Base-by-base conservation (phyloP, 352 stramenopile genomes). In the Blastocystis sp. region DNA sequence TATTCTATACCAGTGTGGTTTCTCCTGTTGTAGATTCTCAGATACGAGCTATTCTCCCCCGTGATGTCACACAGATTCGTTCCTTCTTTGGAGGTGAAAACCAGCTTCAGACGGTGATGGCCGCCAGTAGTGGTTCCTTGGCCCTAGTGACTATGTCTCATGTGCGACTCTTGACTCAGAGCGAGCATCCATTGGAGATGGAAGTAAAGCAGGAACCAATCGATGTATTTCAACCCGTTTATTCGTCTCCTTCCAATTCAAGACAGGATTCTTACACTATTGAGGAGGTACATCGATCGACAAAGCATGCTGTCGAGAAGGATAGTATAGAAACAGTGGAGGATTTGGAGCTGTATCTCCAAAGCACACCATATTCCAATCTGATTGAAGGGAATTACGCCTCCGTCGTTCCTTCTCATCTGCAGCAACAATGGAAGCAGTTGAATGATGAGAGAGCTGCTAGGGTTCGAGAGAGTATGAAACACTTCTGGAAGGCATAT, bases 401-500 rank as follows among this genome's bases (percentile, higher is more conserved):
- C 14, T 63, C 35, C 69, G 16, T 14, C 12, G 21, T 80, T n/a
- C 69, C 69, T 27, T 19, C 14, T 27, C 37, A 59, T 29, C 43
- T 80, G n/a, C 37, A 49, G 7, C 19, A 58, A 11, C 24, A 58
- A 24, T 80, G 69, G 69, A 5, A 29, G 4, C 14, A 24, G 9
- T 39, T 80, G 46, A 58, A 58, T 43, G n/a, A 66, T 32, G 1
- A 21, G 11, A 88, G 91, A 37, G 88, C 89, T 16, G 80, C 89
- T 29, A 66, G 90, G 65, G 88, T 95, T 7, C 90, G 91, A 86
- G 89, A 89, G 59, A 91, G 89, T 16, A 94, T 95, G 92, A 61
- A 92, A 81, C 90, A 92, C 89, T 90, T 90, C 1, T 96, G 92
- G 95, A 88, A 88, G 0, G 93, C 91, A 73, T 98, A 99, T 89